These are phyloP conservation scores for Tetrastigma voinierianum DNA, from an alignment of 164 flowering plant species.

Conservation along the genomic window DNA sequence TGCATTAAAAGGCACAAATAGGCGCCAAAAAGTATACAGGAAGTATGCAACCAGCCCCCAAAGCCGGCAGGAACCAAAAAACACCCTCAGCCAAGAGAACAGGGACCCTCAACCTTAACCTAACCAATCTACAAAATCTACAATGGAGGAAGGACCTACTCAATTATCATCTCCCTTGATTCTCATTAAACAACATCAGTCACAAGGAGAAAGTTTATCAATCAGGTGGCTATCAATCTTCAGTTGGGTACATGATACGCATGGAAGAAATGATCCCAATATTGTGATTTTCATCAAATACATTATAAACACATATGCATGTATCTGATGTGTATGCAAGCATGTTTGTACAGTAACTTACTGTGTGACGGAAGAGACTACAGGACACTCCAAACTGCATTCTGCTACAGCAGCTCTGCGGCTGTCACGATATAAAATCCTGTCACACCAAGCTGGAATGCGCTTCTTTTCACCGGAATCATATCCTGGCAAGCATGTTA, in stretches of 20 bases:
- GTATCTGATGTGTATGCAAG: not conserved
- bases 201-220: not conserved
- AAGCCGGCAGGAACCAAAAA: too few relatives aligned
- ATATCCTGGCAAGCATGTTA: constrained; percentile 51
- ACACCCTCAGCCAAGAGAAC: too few relatives aligned
- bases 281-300: not conserved
- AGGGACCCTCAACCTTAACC: too few relatives aligned
- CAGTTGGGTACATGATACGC: not conserved
- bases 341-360: constrained; percentile 31
- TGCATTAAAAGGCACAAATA: too few relatives aligned
- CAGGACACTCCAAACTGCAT: constrained; percentile 84
- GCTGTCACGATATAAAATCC: constrained; percentile 86
- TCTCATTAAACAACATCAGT: constrained; percentile 1
- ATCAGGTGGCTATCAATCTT: not conserved
- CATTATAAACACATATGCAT: too few relatives aligned
- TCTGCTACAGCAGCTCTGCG: constrained; percentile 48
- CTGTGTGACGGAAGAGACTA: constrained; percentile 60
- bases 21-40: too few relatives aligned
- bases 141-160: too few relatives aligned
- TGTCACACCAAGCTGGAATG: constrained; percentile 99
- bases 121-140: too few relatives aligned
- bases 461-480: constrained; percentile 99
- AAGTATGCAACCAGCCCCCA: too few relatives aligned
- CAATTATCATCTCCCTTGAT: not conserved
- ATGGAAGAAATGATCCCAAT: not conserved